A percentile compares a stretch with the other conserved stretches of the same genome.
Conservation (phyloP, 805 yeast genomes). For the Candida ascalaphidarum region DNA sequence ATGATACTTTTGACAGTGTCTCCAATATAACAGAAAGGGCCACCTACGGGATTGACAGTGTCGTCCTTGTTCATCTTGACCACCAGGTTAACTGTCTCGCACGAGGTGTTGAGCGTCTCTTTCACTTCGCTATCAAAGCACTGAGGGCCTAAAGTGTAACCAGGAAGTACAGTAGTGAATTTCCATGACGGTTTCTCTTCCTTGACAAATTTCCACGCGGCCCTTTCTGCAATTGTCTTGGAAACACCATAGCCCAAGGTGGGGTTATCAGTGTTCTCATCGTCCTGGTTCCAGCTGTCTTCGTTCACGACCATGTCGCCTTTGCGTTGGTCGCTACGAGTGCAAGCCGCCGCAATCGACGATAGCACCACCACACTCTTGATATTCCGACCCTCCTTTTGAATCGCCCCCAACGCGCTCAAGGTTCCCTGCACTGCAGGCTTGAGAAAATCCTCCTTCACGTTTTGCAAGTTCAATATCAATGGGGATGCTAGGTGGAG, state of each 20-base stretch:
- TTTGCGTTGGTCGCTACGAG: conserved; percentile 4
- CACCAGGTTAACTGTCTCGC: conserved; percentile 1
- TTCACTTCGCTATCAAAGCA: conserved; percentile 25
- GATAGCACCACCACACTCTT: conserved; percentile 39
- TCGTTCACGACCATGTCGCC: conserved; percentile 5
- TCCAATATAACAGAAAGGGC: conserved; percentile 38
- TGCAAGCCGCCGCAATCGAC: conserved; percentile 43
- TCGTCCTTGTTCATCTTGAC: conserved; percentile 3
- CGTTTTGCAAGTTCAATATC: conserved; percentile 32
- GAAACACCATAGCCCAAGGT: conserved; percentile 12
- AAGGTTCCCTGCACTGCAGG: conserved; percentile 54
- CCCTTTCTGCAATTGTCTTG: conserved; percentile 17
- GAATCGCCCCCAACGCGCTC: conserved; percentile 42
- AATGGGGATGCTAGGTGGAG: conserved; percentile 59
- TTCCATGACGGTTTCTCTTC: conserved; percentile 23
- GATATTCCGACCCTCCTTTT: conserved; percentile 32
- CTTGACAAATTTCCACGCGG: conserved; percentile 22
- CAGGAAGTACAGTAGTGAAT: conserved; percentile 35
- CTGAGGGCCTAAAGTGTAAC: conserved; percentile 45
- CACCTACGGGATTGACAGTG: conserved; percentile 2
- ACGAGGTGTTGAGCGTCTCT: conserved; percentile 17
- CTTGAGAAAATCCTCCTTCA: conserved; percentile 41
- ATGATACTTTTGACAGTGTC: conserved; percentile 56
- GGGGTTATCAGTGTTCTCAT: conserved; percentile 3
- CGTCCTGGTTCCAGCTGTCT: conserved; percentile 6